Evolutionary conservation across 2,329 filamentous ascomycete species (phyloP).

Genomic region (Ceratocystis smalleyi): DNA sequence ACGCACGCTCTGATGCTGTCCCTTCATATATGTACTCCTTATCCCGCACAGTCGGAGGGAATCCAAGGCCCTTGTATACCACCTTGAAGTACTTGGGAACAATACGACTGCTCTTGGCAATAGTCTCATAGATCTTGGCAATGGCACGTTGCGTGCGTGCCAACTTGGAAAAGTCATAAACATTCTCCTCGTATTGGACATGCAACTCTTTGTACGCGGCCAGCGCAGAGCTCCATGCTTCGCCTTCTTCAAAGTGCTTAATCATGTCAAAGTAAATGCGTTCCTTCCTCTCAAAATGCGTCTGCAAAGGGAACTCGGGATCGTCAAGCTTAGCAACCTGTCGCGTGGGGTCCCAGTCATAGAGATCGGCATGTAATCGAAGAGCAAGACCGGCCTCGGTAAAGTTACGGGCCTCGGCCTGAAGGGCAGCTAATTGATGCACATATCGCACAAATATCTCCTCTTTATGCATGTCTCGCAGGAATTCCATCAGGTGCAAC

Average conservation of each 20-base stretch:
- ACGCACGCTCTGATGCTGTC: conserved; percentile 56
- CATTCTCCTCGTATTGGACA: conserved; percentile 73
- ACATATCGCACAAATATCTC: conserved; percentile 95
- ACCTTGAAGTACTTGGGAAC: conserved; percentile 85
- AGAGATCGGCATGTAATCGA: conserved; percentile 79
- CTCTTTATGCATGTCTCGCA: conserved; percentile 91
- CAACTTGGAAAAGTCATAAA: conserved; percentile 84
- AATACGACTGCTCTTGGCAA: conserved; percentile 64
- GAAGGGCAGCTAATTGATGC: conserved; percentile 70
- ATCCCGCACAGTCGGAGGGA: conserved; percentile 63
- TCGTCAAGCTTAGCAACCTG: conserved; percentile 52
- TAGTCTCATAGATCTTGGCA: conserved; percentile 78
- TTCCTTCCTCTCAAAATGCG: conserved; percentile 84
- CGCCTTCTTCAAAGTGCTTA: conserved; percentile 84
- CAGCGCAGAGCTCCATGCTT: conserved; percentile 80
- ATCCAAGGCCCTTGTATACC: conserved; percentile 75
- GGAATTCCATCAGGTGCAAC: conserved; percentile 82
- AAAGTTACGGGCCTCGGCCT: conserved; percentile 59
- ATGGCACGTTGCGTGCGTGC: conserved; percentile 80
- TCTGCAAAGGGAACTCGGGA: conserved; percentile 66
- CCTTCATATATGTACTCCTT: conserved; percentile 91
- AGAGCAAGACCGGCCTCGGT: conserved; percentile 82
- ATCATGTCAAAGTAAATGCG: conserved; percentile 88
- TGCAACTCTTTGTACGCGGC: conserved; percentile 82
- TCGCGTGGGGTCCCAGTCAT: conserved; percentile 69